Percentiles rank a stretch among this genome's conserved stretches.
Evolutionary conservation across 495 filamentous ascomycete species (phyloP).

Genomic region (Evernia prunastri): DNA sequence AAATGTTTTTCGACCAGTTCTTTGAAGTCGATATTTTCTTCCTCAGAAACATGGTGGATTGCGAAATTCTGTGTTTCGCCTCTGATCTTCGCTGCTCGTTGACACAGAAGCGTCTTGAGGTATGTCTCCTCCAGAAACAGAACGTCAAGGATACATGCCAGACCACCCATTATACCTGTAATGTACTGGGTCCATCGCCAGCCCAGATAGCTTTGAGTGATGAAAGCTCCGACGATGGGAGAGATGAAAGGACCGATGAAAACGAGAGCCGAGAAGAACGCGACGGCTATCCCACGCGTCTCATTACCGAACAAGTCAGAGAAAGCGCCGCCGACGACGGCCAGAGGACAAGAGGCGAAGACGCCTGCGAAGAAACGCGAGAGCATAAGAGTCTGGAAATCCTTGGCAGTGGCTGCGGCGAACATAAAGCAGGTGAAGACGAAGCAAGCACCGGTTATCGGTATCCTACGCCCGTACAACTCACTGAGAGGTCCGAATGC

Average conservation of each 20-base stretch:
- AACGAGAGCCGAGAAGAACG: slow-evolving; percentile 46
- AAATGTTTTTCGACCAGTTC: slow-evolving; percentile 47
- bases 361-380: slow-evolving; percentile 55
- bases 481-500: slow-evolving; percentile 28
- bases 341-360: slow-evolving; percentile 57
- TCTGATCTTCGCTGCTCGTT: slow-evolving; percentile 51
- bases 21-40: slow-evolving; percentile 41
- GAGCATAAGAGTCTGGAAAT: slow-evolving; percentile 52
- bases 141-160: slow-evolving; percentile 44
- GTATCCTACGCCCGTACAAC: slow-evolving; percentile 49
- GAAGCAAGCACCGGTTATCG: slow-evolving; percentile 50
- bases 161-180: slow-evolving; percentile 48
- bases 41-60: slow-evolving; percentile 52
- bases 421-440: slow-evolving; percentile 58
- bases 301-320: slow-evolving; percentile 56
- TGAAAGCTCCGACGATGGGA: slow-evolving; percentile 49
- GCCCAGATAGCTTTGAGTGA: slow-evolving; percentile 47
- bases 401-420: slow-evolving; percentile 53
- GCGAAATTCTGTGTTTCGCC: slow-evolving; percentile 55
- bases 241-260: slow-evolving; percentile 53
- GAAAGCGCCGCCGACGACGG: slow-evolving; percentile 53
- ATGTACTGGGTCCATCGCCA: slow-evolving; percentile 65
- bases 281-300: slow-evolving; percentile 56
- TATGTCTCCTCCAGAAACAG: slow-evolving; percentile 57
- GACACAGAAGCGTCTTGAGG: slow-evolving; percentile 47